A percentile compares a stretch with the other conserved stretches of the same genome.
Evolutionary conservation across 169 alveolate genomes (phyloP).

Genomic region (Condylostoma magnum): DNA sequence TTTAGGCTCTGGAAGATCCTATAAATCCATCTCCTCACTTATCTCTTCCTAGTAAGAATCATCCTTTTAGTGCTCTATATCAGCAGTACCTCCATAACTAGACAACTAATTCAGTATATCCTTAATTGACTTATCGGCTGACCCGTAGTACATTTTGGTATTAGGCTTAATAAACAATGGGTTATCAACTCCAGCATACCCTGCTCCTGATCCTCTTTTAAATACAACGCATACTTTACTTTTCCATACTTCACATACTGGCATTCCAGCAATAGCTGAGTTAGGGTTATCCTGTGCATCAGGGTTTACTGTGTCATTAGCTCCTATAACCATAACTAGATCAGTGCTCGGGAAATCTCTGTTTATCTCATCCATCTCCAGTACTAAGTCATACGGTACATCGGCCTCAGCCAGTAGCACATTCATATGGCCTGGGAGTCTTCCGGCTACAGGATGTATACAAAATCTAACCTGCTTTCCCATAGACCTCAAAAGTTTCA

Average conservation of each 20-base stretch:
- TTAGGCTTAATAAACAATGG: constrained; percentile 87
- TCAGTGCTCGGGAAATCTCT: constrained; percentile 62
- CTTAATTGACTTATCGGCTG: constrained; percentile 70
- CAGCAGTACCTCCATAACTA: not conserved
- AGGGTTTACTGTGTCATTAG: constrained; percentile 93
- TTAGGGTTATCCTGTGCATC: constrained; percentile 83
- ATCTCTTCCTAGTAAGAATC: not conserved
- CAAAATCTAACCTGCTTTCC: constrained; percentile 45
- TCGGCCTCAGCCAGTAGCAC: constrained; percentile 59
- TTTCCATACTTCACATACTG: constrained; percentile 93
- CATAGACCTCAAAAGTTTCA: constrained; percentile 33
- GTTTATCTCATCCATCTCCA: constrained; percentile 73
- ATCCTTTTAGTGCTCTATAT: not conserved
- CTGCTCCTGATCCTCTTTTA: constrained; percentile 91
- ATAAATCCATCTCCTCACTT: not conserved
- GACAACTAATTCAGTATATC: constrained; percentile 8
- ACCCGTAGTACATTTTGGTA: constrained; percentile 87
- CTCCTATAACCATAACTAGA: constrained; percentile 90
- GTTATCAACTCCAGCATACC: constrained; percentile 93
- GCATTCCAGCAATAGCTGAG: constrained; percentile 92
- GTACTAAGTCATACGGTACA: constrained; percentile 42
- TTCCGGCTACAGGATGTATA: constrained; percentile 66
- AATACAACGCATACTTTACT: constrained; percentile 83
- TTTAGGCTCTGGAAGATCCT: constrained; percentile 14
- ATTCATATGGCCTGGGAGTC: constrained; percentile 66